A percentile compares a stretch with the other conserved stretches of the same genome.
Evolutionary conservation across 148 eudicot genomes (phyloP).

Genomic region (Suaeda aralocaspica): DNA sequence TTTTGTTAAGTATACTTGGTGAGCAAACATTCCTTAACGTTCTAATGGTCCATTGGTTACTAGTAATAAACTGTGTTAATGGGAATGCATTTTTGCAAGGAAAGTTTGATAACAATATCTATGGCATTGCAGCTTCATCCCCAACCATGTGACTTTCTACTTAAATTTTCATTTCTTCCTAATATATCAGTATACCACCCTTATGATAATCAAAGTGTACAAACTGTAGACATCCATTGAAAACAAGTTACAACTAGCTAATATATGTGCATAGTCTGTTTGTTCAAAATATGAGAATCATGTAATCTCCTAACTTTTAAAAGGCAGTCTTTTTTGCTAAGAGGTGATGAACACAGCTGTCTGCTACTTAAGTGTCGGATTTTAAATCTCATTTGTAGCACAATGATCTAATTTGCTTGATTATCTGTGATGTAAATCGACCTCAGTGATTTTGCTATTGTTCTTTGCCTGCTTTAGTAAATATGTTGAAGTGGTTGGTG

Average conservation of each 20-base stretch:
- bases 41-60: no score
- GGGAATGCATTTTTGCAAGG: no score
- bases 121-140: no score
- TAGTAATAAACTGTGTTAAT: no score
- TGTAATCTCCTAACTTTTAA: neutral
- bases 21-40: slow-evolving; percentile 26
- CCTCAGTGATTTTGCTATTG: neutral
- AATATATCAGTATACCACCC: no score
- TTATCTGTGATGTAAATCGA: neutral
- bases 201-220: no score
- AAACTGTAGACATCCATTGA: no score
- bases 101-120: no score
- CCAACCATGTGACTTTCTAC: no score
- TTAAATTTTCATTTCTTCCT: no score
- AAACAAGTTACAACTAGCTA: neutral
- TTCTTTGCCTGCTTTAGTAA: neutral
- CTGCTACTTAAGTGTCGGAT: neutral
- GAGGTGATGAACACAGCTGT: neutral
- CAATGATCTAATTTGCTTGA: neutral
- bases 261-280: neutral
- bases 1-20: slow-evolving; percentile 49
- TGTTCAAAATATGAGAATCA: neutral
- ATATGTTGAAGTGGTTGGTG: slow-evolving; percentile 3
- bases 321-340: no score
- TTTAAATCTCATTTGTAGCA: neutral